phyloP scores from a whole-genome alignment of 177 flowering plant species.

The Tripterygium wilfordii region DNA sequence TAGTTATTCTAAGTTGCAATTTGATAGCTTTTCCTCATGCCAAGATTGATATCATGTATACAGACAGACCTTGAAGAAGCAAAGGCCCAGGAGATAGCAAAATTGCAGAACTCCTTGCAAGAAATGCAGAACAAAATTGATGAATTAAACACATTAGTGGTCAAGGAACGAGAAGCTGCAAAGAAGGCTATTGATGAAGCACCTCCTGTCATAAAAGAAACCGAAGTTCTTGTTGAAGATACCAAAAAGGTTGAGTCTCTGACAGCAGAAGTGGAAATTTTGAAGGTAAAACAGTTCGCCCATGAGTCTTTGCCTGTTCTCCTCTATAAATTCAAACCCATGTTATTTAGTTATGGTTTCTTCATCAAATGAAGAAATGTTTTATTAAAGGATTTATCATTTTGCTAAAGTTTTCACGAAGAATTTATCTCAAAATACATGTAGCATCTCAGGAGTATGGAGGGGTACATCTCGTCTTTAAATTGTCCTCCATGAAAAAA shows the following conservation, averaged over 20 bases:
- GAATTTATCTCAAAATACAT: too few species aligned
- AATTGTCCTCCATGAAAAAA: too few species aligned
- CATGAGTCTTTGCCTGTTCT: not conserved
- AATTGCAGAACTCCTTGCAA: constrained; percentile 66
- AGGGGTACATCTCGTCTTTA: too few species aligned
- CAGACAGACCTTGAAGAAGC: constrained; percentile 97
- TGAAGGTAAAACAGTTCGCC: constrained; percentile 50
- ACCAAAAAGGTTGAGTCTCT: constrained; percentile 66
- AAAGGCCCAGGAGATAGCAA: constrained; percentile 73
- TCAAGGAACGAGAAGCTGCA: constrained; percentile 73
- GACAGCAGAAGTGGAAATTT: constrained; percentile 54
- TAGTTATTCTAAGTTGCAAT: too few species aligned
- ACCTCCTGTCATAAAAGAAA: constrained; percentile 89
- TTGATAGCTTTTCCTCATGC: not conserved
- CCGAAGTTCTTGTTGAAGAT: constrained; percentile 81
- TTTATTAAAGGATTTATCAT: too few species aligned
- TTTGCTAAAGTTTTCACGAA: too few species aligned
- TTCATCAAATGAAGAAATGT: too few species aligned
- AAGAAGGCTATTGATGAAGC: constrained; percentile 89
- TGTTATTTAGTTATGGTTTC: too few species aligned
- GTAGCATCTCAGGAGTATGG: too few species aligned
- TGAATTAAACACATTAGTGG: constrained; percentile 69
- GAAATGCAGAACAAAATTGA: constrained; percentile 71
- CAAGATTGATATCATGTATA: constrained; percentile 13
- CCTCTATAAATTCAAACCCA: not conserved